A percentile compares a stretch with the other conserved stretches of the same genome.
phyloP scores from a whole-genome alignment of 345 rosid species.

The Syzygium aqueum region DNA sequence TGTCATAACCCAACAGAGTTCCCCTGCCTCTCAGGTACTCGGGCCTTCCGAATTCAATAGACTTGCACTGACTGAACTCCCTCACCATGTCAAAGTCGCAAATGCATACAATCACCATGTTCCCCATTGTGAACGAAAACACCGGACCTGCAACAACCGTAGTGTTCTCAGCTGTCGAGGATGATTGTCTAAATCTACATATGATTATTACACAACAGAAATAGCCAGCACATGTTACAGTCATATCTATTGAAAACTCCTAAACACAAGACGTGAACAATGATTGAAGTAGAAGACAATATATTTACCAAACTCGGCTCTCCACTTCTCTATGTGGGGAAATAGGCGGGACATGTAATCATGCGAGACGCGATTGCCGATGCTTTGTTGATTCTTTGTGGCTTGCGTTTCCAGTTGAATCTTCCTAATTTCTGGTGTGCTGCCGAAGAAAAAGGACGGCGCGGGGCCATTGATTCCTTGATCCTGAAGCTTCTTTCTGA shows the following conservation, averaged over 20 bases:
- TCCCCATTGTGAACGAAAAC: background rate
- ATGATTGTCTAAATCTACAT: background rate
- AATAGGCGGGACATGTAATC: background rate
- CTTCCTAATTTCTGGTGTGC: slow-evolving; percentile 5
- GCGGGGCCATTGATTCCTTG: slow-evolving; percentile 8
- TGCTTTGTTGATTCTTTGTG: background rate
- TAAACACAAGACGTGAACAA: background rate
- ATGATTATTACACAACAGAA: background rate
- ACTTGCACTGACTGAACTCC: slow-evolving; percentile 1
- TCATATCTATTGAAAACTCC: background rate
- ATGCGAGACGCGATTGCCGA: background rate
- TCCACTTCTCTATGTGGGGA: background rate
- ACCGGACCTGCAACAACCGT: background rate
- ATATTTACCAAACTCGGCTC: background rate
- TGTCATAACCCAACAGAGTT: background rate
- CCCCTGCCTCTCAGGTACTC: background rate
- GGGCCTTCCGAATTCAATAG: background rate
- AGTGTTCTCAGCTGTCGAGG: background rate
- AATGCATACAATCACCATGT: background rate
- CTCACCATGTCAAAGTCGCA: slow-evolving; percentile 1
- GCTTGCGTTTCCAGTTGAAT: background rate
- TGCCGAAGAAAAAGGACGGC: background rate
- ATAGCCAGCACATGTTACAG: background rate
- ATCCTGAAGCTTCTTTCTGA: background rate
- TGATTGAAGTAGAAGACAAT: background rate